Conservation (phyloP, 305 asterid species). For the Fraxinus dipetala region DNA sequence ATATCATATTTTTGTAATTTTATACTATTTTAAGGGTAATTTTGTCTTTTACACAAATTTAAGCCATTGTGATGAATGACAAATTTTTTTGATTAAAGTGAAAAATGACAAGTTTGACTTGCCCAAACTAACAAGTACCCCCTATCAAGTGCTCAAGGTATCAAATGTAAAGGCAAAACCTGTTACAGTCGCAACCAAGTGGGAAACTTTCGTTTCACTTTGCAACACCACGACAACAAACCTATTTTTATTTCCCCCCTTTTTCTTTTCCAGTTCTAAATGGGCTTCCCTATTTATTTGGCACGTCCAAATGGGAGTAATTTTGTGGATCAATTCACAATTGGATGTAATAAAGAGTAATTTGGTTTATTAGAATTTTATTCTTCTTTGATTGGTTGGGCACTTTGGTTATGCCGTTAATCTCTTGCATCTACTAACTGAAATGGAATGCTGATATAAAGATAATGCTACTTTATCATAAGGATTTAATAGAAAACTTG, state of each 20-base stretch:
- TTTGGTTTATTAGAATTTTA: not conserved
- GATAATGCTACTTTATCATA: too few relatives aligned
- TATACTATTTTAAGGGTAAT: too few relatives aligned
- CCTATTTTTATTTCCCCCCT: not conserved
- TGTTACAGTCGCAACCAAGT: slow-evolving; percentile 33
- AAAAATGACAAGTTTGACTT: too few relatives aligned
- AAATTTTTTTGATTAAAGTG: too few relatives aligned
- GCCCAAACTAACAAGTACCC: too few relatives aligned
- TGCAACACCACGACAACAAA: slow-evolving; percentile 25
- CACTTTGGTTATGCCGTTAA: too few relatives aligned
- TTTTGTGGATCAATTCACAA: not conserved
- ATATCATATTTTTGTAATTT: too few relatives aligned
- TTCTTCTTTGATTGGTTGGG: not conserved
- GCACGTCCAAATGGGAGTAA: not conserved
- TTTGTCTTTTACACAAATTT: too few relatives aligned
- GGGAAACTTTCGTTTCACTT: slow-evolving; percentile 48
- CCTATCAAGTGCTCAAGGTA: slow-evolving; percentile 50
- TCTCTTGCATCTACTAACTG: too few relatives aligned
- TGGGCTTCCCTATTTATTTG: not conserved
- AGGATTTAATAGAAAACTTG: too few relatives aligned
- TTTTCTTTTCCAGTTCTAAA: not conserved
- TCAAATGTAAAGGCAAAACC: slow-evolving; percentile 44
- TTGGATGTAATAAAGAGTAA: not conserved
- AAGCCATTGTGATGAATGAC: too few relatives aligned
- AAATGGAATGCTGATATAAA: too few relatives aligned